phyloP scores from a whole-genome alignment of 768 basidiomycete species.

The Russula brevipes region DNA sequence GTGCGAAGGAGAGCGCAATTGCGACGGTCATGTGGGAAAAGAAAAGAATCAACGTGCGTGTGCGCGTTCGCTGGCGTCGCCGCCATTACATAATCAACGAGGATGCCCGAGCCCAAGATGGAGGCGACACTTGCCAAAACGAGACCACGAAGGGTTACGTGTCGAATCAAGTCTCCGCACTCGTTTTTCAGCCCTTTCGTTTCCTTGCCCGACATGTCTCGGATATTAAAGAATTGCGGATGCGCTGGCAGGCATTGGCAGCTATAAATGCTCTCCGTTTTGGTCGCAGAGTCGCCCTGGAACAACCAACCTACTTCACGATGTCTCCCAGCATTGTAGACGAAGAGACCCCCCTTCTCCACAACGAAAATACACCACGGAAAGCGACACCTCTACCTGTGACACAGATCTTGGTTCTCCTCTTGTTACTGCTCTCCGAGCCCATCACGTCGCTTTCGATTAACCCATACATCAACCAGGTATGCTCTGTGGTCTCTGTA shows the following conservation, averaged over 20 bases:
- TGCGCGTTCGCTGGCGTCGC: no score
- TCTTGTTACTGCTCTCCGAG: conserved; percentile 11
- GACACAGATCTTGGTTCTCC: conserved; percentile 9
- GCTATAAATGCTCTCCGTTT: conserved; percentile 31
- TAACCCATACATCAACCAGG: conserved; percentile 50
- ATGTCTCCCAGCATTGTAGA: conserved; percentile 21
- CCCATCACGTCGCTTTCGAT: conserved; percentile 29
- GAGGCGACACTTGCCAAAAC: not conserved
- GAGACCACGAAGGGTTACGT: conserved; percentile 5
- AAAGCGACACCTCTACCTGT: conserved; percentile 12
- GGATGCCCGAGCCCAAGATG: not conserved
- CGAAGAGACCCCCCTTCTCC: conserved; percentile 17
- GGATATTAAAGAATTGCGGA: conserved; percentile 2
- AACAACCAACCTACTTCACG: conserved; percentile 29
- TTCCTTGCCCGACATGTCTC: conserved; percentile 6
- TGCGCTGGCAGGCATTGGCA: conserved; percentile 8
- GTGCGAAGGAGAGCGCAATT: no score
- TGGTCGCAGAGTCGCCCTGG: not conserved
- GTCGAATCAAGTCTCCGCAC: not conserved
- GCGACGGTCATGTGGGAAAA: no score
- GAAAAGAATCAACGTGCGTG: no score
- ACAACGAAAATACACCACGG: not conserved
- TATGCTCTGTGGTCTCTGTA: conserved; percentile 14
- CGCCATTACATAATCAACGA: not conserved
- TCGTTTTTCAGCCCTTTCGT: not conserved